These are phyloP conservation scores for Anthracocystis walkeri DNA, from an alignment of 1,284 basidiomycete species.

Conservation along the genomic window DNA sequence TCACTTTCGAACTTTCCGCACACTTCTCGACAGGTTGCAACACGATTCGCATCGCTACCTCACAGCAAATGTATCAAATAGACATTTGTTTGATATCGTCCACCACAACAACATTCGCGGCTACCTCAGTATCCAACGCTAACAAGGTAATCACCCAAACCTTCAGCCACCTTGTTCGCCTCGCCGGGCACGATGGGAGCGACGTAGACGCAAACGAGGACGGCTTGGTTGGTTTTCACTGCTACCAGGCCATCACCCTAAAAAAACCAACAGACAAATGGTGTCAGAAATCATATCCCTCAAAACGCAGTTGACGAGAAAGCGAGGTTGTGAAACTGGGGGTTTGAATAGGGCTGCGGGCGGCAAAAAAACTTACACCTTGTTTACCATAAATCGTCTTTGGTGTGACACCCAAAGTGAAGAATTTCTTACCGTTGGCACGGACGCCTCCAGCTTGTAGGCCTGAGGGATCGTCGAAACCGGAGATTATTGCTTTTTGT, in stretches of 20 bases:
- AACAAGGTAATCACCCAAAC: slow-evolving; percentile 66
- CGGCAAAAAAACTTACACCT: slow-evolving; percentile 73
- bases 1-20: no score
- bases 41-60: no score
- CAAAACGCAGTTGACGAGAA: no score
- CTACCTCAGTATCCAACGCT: slow-evolving; percentile 58
- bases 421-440: slow-evolving; percentile 83
- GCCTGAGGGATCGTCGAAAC: slow-evolving; percentile 73
- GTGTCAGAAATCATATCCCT: no score
- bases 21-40: no score
- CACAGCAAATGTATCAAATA: no score
- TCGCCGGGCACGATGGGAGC: slow-evolving; percentile 78
- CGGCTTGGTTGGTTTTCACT: slow-evolving; percentile 88
- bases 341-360: no score
- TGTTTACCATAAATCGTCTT: slow-evolving; percentile 85
- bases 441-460: slow-evolving; percentile 76
- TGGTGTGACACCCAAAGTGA: slow-evolving; percentile 76
- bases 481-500: slow-evolving; percentile 77
- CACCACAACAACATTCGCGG: no score
- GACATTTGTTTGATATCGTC: no score
- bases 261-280: background rate
- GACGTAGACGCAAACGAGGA: slow-evolving; percentile 83
- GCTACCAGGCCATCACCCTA: slow-evolving; percentile 84
- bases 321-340: no score
- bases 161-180: slow-evolving; percentile 79